These are phyloP conservation scores for Colletotrichum eremochloae DNA, from an alignment of 2,329 filamentous ascomycete species.

Conservation along the genomic window DNA sequence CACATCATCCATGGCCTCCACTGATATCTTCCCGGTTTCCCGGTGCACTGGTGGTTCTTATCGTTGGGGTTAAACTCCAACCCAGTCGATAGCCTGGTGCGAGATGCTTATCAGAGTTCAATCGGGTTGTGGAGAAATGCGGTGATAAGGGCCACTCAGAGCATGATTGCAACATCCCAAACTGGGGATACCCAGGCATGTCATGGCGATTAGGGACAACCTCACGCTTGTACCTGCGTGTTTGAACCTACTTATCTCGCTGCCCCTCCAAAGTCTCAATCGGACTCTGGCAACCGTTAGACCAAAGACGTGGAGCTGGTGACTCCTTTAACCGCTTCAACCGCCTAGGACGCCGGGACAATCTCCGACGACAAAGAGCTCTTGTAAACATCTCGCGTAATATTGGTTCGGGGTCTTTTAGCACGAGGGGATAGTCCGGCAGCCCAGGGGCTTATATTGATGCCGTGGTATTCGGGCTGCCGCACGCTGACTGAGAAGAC, in stretches of 20 bases:
- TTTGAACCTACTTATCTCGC: constrained; percentile 13
- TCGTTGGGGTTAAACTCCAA: constrained; percentile 38
- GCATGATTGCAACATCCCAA: neutral
- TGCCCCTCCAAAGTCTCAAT: neutral
- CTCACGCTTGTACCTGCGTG: constrained; percentile 33
- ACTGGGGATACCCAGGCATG: constrained; percentile 22
- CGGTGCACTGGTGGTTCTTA: neutral
- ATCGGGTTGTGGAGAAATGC: constrained; percentile 10
- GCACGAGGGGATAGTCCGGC: neutral
- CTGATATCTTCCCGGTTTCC: constrained; percentile 2
- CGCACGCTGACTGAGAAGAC: too few species aligned
- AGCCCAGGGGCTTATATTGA: constrained; percentile 2
- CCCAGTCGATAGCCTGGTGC: neutral
- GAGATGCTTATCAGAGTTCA: constrained; percentile 5
- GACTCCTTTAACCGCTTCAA: constrained; percentile 20
- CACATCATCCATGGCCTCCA: constrained; percentile 6
- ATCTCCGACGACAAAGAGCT: neutral
- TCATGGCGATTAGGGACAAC: neutral
- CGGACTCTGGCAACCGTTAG: neutral
- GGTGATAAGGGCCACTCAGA: constrained; percentile 23
- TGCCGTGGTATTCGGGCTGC: neutral
- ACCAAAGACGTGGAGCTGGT: neutral
- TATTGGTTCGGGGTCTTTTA: constrained; percentile 4
- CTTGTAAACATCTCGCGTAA: constrained; percentile 6
- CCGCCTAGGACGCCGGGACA: neutral